A percentile compares a stretch with the other conserved stretches of the same genome.
Evolutionary conservation across 768 basidiomycete genomes (phyloP).

Genomic region (Collybia mongolica): DNA sequence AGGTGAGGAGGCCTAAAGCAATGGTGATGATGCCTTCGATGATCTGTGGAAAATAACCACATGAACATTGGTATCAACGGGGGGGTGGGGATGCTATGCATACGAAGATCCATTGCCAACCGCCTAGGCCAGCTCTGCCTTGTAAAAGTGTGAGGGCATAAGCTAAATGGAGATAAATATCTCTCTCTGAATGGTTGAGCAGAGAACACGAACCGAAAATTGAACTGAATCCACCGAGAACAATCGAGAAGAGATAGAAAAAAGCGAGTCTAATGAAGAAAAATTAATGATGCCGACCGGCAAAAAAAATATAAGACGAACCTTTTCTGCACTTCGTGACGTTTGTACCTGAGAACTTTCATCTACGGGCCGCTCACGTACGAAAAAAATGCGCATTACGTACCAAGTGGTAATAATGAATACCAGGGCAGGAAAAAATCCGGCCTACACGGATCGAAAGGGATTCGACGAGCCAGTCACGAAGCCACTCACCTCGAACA

Average conservation of each 20-base stretch:
- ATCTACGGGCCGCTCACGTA: neutral
- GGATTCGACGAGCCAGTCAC: neutral
- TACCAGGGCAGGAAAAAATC: conserved; percentile 40
- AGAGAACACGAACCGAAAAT: conserved; percentile 16
- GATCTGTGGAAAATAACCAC: conserved; percentile 10
- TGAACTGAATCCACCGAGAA: conserved; percentile 26
- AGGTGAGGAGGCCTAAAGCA: conserved; percentile 18
- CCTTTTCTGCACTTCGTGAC: conserved; percentile 43
- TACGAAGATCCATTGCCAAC: conserved; percentile 30
- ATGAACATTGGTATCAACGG: neutral
- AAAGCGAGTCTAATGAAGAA: conserved; percentile 20
- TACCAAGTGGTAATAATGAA: conserved; percentile 42
- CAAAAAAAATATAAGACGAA: neutral
- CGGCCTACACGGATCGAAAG: conserved; percentile 23
- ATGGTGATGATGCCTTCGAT: conserved; percentile 25
- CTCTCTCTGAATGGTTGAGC: neutral
- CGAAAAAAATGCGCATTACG: neutral
- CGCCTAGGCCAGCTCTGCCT: conserved; percentile 12
- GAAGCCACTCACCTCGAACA: conserved; percentile 33
- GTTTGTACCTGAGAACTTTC: conserved; percentile 27
- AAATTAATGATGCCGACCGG: neutral
- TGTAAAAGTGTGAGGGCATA: conserved; percentile 14
- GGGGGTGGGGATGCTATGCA: conserved; percentile 2
- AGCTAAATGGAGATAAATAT: conserved; percentile 1
- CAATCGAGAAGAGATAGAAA: conserved; percentile 30